Percentiles rank a stretch among this genome's conserved stretches.
These are phyloP conservation scores for Aspergillus haitiensis DNA, from an alignment of 495 filamentous ascomycete genomes.

Conservation along the genomic window DNA sequence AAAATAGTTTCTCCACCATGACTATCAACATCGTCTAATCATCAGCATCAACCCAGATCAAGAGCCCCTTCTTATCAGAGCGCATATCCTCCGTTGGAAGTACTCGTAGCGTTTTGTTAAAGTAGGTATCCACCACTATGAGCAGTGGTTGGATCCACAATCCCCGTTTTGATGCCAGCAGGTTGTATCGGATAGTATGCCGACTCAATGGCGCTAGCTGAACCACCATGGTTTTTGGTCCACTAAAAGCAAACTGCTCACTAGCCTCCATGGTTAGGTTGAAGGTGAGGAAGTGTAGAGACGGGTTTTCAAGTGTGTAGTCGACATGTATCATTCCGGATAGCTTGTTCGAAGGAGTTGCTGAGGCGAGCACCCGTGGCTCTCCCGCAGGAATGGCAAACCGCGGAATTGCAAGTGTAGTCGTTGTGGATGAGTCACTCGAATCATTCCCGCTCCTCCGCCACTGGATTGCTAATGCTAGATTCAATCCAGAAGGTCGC, in stretches of 20 bases:
- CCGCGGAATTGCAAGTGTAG: constrained; percentile 72
- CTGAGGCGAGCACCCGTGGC: constrained; percentile 78
- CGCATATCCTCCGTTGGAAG: constrained; percentile 71
- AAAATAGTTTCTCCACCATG: background rate
- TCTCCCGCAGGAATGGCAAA: constrained; percentile 78
- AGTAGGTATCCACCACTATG: constrained; percentile 81
- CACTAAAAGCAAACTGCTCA: constrained; percentile 91
- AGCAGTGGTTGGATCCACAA: constrained; percentile 72
- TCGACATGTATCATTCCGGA: constrained; percentile 52
- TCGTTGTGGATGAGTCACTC: constrained; percentile 21
- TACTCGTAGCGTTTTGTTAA: constrained; percentile 79
- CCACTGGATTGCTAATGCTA: constrained; percentile 79
- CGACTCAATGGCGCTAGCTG: constrained; percentile 79
- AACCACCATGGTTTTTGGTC: constrained; percentile 73
- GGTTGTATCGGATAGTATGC: constrained; percentile 63
- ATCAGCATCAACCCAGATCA: constrained; percentile 63
- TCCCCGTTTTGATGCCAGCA: constrained; percentile 60
- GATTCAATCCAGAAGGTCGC: constrained; percentile 64
- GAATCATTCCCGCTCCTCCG: constrained; percentile 45
- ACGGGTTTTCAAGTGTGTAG: constrained; percentile 90
- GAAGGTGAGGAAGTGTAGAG: constrained; percentile 90
- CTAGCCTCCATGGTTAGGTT: constrained; percentile 86
- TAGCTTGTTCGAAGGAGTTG: constrained; percentile 46
- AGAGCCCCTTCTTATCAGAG: constrained; percentile 68
- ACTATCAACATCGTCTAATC: constrained; percentile 29